These are phyloP conservation scores for Sporothrix phasma DNA, from an alignment of 2,329 filamentous ascomycete genomes.

Conservation along the genomic window DNA sequence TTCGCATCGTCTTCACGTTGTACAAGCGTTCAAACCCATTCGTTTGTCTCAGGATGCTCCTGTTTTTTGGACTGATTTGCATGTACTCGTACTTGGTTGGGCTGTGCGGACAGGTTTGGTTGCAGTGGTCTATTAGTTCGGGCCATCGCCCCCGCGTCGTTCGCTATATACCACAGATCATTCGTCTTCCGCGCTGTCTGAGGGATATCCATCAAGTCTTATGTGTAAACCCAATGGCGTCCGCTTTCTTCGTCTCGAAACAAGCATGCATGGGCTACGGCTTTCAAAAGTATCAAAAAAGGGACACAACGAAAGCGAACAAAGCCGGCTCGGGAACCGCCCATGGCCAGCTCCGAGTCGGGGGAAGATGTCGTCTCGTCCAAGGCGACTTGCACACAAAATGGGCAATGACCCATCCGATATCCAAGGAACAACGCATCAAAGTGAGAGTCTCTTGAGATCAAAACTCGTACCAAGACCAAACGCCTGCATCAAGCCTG, in stretches of 20 bases:
- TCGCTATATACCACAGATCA: conserved; percentile 8
- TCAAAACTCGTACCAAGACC: background rate
- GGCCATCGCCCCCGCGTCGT: background rate
- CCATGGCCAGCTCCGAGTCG: background rate
- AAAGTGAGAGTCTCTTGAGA: background rate
- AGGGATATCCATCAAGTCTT: no score
- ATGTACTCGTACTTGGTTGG: background rate
- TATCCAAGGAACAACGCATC: background rate
- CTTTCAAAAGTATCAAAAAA: no score
- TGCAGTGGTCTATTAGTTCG: background rate
- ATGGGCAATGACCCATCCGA: background rate
- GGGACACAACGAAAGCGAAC: background rate
- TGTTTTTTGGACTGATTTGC: background rate
- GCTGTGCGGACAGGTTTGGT: background rate
- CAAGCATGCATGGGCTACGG: background rate
- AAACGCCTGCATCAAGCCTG: background rate
- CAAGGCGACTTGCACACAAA: background rate
- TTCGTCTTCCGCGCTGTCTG: no score
- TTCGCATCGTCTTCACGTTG: background rate
- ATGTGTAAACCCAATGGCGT: background rate
- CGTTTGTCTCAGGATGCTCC: background rate
- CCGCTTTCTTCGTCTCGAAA: background rate
- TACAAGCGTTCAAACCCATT: background rate
- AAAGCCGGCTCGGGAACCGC: background rate
- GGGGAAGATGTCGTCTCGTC: background rate